A percentile compares a stretch with the other conserved stretches of the same genome.
These are phyloP conservation scores for Hygrophila difformis DNA, from an alignment of 257 asterid species.

Conservation along the genomic window DNA sequence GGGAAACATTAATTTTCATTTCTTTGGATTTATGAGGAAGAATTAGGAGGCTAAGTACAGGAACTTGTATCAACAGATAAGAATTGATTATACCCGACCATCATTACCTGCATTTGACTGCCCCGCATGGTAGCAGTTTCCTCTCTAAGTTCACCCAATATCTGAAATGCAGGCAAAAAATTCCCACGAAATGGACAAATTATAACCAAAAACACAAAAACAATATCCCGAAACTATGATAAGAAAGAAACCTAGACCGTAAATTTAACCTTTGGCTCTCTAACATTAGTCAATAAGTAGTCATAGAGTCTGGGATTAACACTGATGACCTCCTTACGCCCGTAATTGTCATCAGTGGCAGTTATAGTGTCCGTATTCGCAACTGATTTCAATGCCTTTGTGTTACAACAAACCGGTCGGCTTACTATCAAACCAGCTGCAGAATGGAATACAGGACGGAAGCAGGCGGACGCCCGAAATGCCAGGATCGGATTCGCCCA, in stretches of 20 bases:
- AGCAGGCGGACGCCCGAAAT: constrained; percentile 9
- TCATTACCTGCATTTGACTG: constrained; percentile 81
- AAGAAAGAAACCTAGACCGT: neutral
- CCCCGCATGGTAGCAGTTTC: constrained; percentile 83
- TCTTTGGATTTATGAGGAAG: too few species aligned
- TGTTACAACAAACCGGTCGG: constrained; percentile 8
- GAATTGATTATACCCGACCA: neutral
- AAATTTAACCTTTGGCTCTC: constrained; percentile 68
- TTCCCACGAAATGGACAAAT: constrained; percentile 3
- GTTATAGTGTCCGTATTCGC: constrained; percentile 30
- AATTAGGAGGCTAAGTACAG: neutral
- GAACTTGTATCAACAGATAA: neutral
- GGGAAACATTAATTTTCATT: neutral
- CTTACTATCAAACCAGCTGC: constrained; percentile 7
- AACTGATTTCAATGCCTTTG: constrained; percentile 29
- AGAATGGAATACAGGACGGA: constrained; percentile 14
- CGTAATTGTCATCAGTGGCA: constrained; percentile 45
- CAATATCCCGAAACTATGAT: neutral
- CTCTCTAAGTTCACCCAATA: constrained; percentile 82
- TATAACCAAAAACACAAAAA: constrained; percentile 3
- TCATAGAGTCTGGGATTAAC: constrained; percentile 62
- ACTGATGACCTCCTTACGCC: constrained; percentile 72
- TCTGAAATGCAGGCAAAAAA: constrained; percentile 26
- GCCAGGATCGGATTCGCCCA: constrained; percentile 17
- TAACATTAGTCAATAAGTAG: constrained; percentile 67